Base-by-base conservation (phyloP, 1,284 basidiomycete genomes). In the Pseudozyma pruni region DNA sequence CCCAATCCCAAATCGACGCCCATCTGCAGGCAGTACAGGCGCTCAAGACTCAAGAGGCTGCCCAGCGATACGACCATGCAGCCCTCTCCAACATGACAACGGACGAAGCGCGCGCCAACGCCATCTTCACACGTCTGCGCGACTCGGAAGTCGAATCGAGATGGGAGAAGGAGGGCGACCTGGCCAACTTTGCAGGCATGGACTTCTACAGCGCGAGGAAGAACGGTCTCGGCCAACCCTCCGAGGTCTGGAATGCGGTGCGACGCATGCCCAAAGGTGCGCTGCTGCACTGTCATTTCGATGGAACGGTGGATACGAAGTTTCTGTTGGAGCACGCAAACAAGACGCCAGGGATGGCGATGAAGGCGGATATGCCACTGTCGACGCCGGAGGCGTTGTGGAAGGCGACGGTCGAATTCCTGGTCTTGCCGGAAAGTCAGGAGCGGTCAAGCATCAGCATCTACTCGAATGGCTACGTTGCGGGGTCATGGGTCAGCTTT, bases 201-300 rank as follows among this genome's bases (percentile, higher is more conserved):
- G 59, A 74, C 29, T 71, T 74, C 35, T 54, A 62, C 39, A 52
- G 58, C 8, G 70, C 70, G 0, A 35, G 51, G 13, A 38, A 52
- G 17, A 54, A 62, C n/a, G 70, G 64, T 2, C 41, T 72, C 4
- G 54, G 57, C 0, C 40, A 35, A 19, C 42, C 62, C 1, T 62
- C 59, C n/a, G 48, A 45, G n/a, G 39, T 62, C 3, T 70, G 67
- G 72, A 38, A 53, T 2, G 48, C 53, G 4, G 40, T 66, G 19
- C 48, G 33, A 8, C 19, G 50, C 19, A 77, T 77, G 72, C 75
- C 75, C 4, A 77, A 77, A 37, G 75, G 75, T 4, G 72, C 69
- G 7, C 43, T 70, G 4, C 40, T 77, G 37, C 75, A 77, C 37
- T 75, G 75, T 43, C 75, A 79, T 23, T 74, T 79, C 50, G 77